Base-by-base conservation (phyloP, 108 stramenopile species). In the Fragilaria radians region DNA sequence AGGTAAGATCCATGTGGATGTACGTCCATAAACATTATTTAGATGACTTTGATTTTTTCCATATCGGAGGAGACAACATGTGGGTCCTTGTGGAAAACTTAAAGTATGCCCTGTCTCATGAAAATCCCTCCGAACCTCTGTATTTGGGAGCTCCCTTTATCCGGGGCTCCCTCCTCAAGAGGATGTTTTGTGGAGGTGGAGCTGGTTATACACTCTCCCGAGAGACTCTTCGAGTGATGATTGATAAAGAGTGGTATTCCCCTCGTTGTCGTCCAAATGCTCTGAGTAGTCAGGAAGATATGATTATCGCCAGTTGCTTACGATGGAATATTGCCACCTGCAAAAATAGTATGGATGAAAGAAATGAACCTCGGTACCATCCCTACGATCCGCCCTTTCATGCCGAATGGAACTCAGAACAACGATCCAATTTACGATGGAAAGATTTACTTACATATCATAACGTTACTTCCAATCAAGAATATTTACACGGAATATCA, bases 51-150 rank as follows among this genome's bases (percentile, higher is more conserved):
- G 94, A 97, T 73, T 95, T 74, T 60, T 95, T 95, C 73, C 83
- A 86, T 53, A 66, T 89, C 29, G 94, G 96, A 31, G 96, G 96
- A 33, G 96, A 97, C 49, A 94, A 97, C 74, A 61, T 93, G 65
- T 95, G 82, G 62, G 79, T 94, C 7, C 56, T 97, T 60, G 77
- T 86, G 11, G 75, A 95, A 56, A 97, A 97, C 70, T 64, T 97
- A 60, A 70, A 89, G 32, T 62, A 73, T 33, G 88, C 81, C 52
- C 46, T 88, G 54, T 61, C 68, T 32, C 61, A 70, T 4, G 53
- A 57, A 0, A 68, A 72, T 46, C 63, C 76, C 1, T 33, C 67
- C 45, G 64, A 62, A 21, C 14, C 36, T 11, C 36, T 42, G 36
- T 42, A 42, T 42, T 42, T 42, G 36, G 11, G 36, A 14, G 36